Conservation (phyloP, 2,329 filamentous ascomycete genomes). For the Epichloe gansuensis region DNA sequence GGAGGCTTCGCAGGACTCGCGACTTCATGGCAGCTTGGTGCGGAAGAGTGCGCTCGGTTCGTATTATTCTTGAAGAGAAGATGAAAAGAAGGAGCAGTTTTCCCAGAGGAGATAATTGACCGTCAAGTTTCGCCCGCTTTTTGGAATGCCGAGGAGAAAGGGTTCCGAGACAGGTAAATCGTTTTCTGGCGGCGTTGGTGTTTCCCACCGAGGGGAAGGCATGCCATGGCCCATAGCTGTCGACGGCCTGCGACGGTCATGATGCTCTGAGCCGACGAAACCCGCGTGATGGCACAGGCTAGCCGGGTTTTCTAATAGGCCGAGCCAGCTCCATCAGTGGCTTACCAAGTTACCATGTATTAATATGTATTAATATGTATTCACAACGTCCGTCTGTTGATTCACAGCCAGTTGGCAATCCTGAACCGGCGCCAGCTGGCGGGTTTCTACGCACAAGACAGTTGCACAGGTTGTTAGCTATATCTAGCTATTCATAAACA, state of each 20-base stretch:
- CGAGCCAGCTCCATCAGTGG: neutral
- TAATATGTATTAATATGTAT: neutral
- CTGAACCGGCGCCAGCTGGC: neutral
- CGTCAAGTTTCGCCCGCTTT: too few species aligned
- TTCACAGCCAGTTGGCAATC: neutral
- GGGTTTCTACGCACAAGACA: neutral
- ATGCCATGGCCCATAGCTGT: conserved; percentile 1
- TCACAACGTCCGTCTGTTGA: neutral
- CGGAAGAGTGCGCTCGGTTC: neutral
- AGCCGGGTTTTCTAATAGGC: neutral
- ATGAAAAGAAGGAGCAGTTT: neutral
- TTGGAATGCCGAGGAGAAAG: neutral
- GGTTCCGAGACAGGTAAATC: neutral
- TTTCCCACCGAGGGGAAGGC: conserved; percentile 1
- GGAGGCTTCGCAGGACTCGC: conserved; percentile 18
- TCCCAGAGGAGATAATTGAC: neutral
- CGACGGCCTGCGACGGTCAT: conserved; percentile 5
- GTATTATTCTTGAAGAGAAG: too few species aligned
- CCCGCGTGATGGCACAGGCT: conserved; percentile 9
- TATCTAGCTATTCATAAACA: neutral
- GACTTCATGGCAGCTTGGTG: conserved; percentile 18
- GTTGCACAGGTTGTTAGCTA: neutral
- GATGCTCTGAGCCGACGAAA: conserved; percentile 22
- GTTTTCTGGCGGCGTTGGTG: neutral
- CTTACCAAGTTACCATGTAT: neutral